These are phyloP conservation scores for Microcera coccophila DNA, from an alignment of 2,329 filamentous ascomycete species.

Conservation along the genomic window DNA sequence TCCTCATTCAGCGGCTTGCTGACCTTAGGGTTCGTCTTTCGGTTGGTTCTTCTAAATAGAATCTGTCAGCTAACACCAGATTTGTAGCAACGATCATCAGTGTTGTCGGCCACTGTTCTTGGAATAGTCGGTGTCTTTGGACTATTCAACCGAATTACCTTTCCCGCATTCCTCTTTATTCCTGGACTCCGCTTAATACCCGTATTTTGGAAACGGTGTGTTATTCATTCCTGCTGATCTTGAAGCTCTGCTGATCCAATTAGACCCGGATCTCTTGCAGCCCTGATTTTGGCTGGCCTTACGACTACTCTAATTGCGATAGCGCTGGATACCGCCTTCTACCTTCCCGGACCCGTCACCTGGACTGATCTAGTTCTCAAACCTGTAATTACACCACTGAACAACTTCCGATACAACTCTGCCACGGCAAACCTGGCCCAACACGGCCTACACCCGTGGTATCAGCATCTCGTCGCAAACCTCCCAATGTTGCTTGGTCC, in stretches of 20 bases:
- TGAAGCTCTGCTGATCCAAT: slow-evolving; percentile 18
- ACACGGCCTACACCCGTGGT: slow-evolving; percentile 75
- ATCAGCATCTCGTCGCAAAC: slow-evolving; percentile 71
- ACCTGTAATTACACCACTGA: slow-evolving; percentile 71
- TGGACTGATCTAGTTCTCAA: slow-evolving; percentile 60
- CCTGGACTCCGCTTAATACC: slow-evolving; percentile 80
- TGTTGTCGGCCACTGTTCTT: slow-evolving; percentile 71
- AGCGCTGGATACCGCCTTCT: slow-evolving; percentile 81
- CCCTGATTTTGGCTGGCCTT: slow-evolving; percentile 61
- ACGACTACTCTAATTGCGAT: slow-evolving; percentile 70
- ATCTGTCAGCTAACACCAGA: slow-evolving; percentile 22
- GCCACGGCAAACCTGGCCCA: slow-evolving; percentile 64
- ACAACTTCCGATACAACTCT: slow-evolving; percentile 75
- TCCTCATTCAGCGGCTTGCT: slow-evolving; percentile 82
- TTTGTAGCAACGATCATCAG: slow-evolving; percentile 65
- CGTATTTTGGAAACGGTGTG: slow-evolving; percentile 77
- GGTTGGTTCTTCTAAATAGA: too few relatives aligned
- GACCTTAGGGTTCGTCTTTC: slow-evolving; percentile 66
- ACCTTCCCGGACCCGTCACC: slow-evolving; percentile 59
- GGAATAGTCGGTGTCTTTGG: slow-evolving; percentile 81
- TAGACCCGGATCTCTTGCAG: slow-evolving; percentile 58
- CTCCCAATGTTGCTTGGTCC: slow-evolving; percentile 68
- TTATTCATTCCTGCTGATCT: slow-evolving; percentile 16
- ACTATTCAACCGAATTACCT: slow-evolving; percentile 94
- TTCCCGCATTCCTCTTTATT: slow-evolving; percentile 85